Conservation (phyloP, 2,329 filamentous ascomycete genomes). For the Chaetomiaceae sp. region DNA sequence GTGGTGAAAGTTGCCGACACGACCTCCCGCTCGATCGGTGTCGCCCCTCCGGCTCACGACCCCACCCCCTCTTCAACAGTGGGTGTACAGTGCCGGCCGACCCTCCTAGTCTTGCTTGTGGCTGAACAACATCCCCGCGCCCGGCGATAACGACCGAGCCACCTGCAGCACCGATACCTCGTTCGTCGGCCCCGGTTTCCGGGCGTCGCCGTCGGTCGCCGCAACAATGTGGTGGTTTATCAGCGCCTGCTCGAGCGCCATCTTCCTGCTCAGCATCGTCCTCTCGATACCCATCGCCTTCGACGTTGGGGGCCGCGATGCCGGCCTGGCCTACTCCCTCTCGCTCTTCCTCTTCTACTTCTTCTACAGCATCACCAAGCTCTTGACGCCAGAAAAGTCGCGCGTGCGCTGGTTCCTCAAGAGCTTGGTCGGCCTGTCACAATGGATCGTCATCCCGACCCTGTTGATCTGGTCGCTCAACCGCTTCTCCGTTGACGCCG, state of each 20-base stretch:
- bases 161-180: background rate
- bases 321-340: conserved; percentile 89
- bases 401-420: conserved; percentile 68
- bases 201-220: conserved; percentile 18
- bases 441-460: conserved; percentile 81
- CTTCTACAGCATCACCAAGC: conserved; percentile 72
- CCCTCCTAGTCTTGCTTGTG: conserved; percentile 1
- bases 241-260: conserved; percentile 69
- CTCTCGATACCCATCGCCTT: conserved; percentile 96
- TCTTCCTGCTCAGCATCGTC: conserved; percentile 88
- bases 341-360: conserved; percentile 88
- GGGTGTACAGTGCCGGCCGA: conserved; percentile 15
- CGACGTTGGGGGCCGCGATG: conserved; percentile 93
- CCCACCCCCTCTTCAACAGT: conserved; percentile 9
- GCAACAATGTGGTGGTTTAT: conserved; percentile 72
- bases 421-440: conserved; percentile 65
- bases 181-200: conserved; percentile 8
- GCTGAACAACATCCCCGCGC: background rate
- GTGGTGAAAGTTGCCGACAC: background rate
- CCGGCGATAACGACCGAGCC: background rate
- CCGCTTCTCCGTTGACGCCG: conserved; percentile 89
- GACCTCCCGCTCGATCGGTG: background rate
- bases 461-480: conserved; percentile 93
- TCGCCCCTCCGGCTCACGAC: background rate
- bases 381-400: conserved; percentile 74